Conservation (phyloP, 371 early-diverging fungal species). For the Syncephalastrum monosporum region DNA sequence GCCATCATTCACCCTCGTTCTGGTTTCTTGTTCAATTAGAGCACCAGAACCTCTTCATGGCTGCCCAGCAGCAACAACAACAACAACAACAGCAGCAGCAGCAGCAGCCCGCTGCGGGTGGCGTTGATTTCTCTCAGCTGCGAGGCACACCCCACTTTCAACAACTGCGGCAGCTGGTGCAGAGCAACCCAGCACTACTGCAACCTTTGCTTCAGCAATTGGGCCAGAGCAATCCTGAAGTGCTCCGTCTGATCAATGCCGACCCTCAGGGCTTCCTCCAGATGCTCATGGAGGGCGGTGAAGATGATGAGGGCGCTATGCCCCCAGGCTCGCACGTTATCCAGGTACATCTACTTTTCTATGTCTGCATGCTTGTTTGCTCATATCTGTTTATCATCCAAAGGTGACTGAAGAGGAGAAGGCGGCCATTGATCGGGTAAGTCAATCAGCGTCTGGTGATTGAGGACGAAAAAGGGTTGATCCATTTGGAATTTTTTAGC, state of each 20-base stretch:
- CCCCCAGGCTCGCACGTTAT: slow-evolving; percentile 63
- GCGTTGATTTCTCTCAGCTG: slow-evolving; percentile 61
- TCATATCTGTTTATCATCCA: slow-evolving; percentile 23
- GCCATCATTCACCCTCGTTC: background rate
- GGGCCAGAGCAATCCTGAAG: slow-evolving; percentile 82
- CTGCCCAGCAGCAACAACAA: slow-evolving; percentile 50
- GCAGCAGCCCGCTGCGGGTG: slow-evolving; percentile 21
- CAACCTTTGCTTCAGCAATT: slow-evolving; percentile 86
- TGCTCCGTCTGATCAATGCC: slow-evolving; percentile 72
- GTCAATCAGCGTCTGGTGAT: slow-evolving; percentile 7
- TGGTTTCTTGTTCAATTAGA: slow-evolving; percentile 8
- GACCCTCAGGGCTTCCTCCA: slow-evolving; percentile 85
- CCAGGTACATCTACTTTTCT: slow-evolving; percentile 49
- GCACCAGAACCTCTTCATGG: slow-evolving; percentile 57
- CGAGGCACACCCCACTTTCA: slow-evolving; percentile 87
- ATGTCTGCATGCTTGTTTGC: background rate
- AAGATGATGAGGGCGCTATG: slow-evolving; percentile 51
- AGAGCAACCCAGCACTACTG: slow-evolving; percentile 83
- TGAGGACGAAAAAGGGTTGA: too few species aligned
- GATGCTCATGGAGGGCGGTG: slow-evolving; percentile 66
- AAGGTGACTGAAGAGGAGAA: slow-evolving; percentile 87
- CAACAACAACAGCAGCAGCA: slow-evolving; percentile 47
- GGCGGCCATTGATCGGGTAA: slow-evolving; percentile 88
- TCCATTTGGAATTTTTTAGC: slow-evolving; percentile 32
- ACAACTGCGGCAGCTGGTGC: slow-evolving; percentile 85